Evolutionary conservation across 2,329 filamentous ascomycete genomes (phyloP), one percentile per base, ranked within the genome.

Genomic region (Penicillium palitans): DNA sequence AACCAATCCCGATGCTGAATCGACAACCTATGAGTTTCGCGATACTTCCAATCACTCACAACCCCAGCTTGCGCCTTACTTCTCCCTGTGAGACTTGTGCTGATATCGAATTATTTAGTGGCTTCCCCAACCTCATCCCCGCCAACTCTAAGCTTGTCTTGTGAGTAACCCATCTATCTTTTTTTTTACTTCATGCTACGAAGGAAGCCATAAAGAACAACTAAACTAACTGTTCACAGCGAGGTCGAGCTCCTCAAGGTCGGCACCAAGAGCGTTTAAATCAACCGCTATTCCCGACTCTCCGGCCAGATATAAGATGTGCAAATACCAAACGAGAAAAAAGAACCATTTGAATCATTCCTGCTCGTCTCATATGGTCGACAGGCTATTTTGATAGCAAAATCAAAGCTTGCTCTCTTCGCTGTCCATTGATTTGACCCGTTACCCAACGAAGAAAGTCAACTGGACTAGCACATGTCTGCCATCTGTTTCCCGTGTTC

Each of bases 121-220:
- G 91, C 56, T 95, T 93, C 80, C 86, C 89, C 35, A 87, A 86
- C 57, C 81, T 87, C 69, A 96, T 96, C 63, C 91, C 91, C 61
- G 77, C 87, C 40, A 85, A 88, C 68, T 80, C 90, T n/a, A 86
- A 83, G 65, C 83, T 96, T 62, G 83, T 96, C 79, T 96, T 96
- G 91, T 95, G 83, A 83, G 90, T 85, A 25, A 37, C 56, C n/a
- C 10, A 4, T 19, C 10, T n/a, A 29, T 35, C 2, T 4, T 13
- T 13, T 10, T 13, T 9, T 7, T 31, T 24, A 31, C 25, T 7
- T 9, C 46, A 12, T 29, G 3, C 27, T 12, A n/a, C 29, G 21
- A 19, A 46, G 1, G 21, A 19, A 46, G 1, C 21, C 3, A 27
- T 9, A 29, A 24, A 46, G 37, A 61, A 51, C 49, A 51, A 45